Percentiles rank a stretch among this genome's conserved stretches.
phyloP scores from a whole-genome alignment of 768 basidiomycete genomes.

The Leucocoprinus sp. region DNA sequence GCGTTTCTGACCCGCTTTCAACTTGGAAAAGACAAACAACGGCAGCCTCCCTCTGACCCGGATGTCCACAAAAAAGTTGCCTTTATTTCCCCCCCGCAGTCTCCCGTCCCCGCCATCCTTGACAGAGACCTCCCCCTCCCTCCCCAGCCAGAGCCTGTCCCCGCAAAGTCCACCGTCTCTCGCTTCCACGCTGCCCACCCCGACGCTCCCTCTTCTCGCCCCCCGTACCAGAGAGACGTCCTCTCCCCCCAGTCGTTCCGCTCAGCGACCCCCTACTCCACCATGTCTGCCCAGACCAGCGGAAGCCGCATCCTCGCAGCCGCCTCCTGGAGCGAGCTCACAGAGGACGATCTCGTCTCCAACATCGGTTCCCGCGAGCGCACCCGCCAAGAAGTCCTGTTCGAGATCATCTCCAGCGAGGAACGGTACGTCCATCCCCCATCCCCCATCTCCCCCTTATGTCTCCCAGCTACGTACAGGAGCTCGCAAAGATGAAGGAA shows the following conservation, averaged over 20 bases:
- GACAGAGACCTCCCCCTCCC: conserved; percentile 48
- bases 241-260: conserved; percentile 61
- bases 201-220: conserved; percentile 39
- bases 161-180: conserved; percentile 58
- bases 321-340: conserved; percentile 87
- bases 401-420: conserved; percentile 95
- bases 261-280: conserved; percentile 76
- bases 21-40: conserved; percentile 63
- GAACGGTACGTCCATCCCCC: conserved; percentile 65
- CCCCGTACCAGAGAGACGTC: conserved; percentile 51
- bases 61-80: conserved; percentile 81
- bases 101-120: conserved; percentile 54
- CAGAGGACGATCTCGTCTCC: conserved; percentile 88
- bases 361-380: conserved; percentile 92
- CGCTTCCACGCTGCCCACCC: conserved; percentile 70
- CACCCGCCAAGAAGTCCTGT: conserved; percentile 92
- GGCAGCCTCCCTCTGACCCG: conserved; percentile 68
- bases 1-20: conserved; percentile 76
- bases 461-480: conserved; percentile 74
- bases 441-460: too few species aligned
- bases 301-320: conserved; percentile 71
- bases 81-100: conserved; percentile 75
- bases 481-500: conserved; percentile 86
- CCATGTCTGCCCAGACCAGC: conserved; percentile 55
- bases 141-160: conserved; percentile 21